phyloP scores from a whole-genome alignment of 176 grass and related monocot genomes.

The Carex kokanica region DNA sequence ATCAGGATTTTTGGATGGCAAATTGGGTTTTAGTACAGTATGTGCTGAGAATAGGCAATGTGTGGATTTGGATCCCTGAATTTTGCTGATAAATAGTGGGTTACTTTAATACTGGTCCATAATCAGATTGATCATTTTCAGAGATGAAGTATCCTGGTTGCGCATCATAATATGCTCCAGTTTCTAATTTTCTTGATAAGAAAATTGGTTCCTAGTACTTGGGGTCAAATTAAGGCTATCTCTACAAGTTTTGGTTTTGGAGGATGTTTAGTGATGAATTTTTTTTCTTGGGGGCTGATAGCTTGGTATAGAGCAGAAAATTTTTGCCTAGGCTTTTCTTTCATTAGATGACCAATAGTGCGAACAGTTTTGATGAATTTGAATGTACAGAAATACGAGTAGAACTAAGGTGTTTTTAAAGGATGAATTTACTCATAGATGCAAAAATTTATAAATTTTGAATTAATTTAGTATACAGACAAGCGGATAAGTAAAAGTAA shows the following conservation, averaged over 20 bases:
- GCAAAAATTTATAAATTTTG: no score
- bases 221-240: background rate
- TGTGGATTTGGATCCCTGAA: slow-evolving; percentile 61
- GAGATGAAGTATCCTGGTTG: background rate
- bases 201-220: background rate
- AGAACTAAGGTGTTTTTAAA: no score
- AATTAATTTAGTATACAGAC: no score
- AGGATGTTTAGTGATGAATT: background rate
- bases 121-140: background rate
- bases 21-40: slow-evolving; percentile 45
- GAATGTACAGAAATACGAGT: background rate
- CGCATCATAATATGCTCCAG: background rate
- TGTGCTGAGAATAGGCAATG: slow-evolving; percentile 59
- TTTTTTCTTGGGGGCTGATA: background rate
- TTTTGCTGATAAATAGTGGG: slow-evolving; percentile 7
- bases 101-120: background rate
- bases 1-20: slow-evolving; percentile 49
- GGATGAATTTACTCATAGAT: no score
- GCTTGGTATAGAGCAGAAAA: background rate
- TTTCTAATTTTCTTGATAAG: background rate
- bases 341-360: background rate
- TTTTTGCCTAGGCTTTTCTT: background rate
- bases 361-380: background rate
- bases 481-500: no score
- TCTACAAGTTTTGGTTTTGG: background rate